Base-by-base conservation (phyloP, 331 rosid genomes). In the Quercus lobata region DNA sequence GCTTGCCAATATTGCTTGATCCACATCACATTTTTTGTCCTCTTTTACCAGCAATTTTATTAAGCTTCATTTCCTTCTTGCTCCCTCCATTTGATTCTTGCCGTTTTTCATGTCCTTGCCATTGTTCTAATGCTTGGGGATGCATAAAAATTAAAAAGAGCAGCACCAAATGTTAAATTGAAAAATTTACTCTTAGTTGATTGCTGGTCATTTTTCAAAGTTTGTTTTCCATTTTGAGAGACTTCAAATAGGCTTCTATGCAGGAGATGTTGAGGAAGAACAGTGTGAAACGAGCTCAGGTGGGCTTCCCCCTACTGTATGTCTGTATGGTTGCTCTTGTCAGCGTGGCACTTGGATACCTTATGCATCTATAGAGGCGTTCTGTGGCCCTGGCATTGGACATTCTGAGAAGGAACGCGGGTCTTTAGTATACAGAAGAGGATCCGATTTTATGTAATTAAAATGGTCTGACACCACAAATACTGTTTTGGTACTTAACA, bases 221-320 rank as follows among this genome's bases (percentile, higher is more conserved):
- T 76, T 69, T 32, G 21, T 58, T 75, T 11, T 29, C 17, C 11
- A 15, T 25, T 63, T 6, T 29, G 21, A 63, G 70, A 16, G 44
- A 63, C 70, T 18, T 32, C 15, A 18, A 25, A 37, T 21, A 5
- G 58, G 53, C 17, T 49, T 74, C 80, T 82, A 73, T 75, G 55
- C 84, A 92, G 98, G 97, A 87, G 85, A 69, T 73, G 57, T 44
- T 90, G 90, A 94, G 82, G 84, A 87, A 84, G 78, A 80, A 69
- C 79, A 53, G 69, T 55, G 74, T 57, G 21, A 87, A 72, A 82
- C 80, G 53, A 30, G 83, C 74, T 77, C 89, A 80, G 79, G 84
- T 66, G 69, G 97, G 98, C 35, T 91, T 94, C 88, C 97, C 98
- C 5, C 75, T 90, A 37, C 77, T 91, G 77, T 87, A 85, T 90